These are phyloP conservation scores for Sungouiella thailandica DNA, from an alignment of 805 yeast species.

Conservation along the genomic window DNA sequence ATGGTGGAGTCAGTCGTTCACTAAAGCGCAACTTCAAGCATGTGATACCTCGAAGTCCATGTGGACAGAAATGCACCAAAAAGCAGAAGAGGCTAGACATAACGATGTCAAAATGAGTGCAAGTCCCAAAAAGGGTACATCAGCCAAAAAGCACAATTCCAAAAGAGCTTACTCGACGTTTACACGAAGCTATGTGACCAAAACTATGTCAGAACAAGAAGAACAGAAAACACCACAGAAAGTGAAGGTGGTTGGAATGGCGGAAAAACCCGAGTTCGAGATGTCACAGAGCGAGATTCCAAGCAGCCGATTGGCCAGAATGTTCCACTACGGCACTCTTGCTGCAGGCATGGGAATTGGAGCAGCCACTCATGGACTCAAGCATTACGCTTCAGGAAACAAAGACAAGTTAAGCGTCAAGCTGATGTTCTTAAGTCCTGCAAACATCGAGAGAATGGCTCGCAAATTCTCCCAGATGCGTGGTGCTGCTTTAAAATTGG, in stretches of 20 bases:
- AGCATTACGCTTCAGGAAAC: constrained; percentile 57
- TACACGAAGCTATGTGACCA: constrained; percentile 2
- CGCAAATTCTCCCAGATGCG: constrained; percentile 88
- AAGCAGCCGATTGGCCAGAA: constrained; percentile 75
- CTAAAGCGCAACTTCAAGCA: constrained; percentile 16
- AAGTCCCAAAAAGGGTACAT: not conserved
- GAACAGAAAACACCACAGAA: constrained; percentile 2
- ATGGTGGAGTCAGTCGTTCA: constrained; percentile 18
- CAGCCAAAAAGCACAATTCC: not conserved
- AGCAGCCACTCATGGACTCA: constrained; percentile 72
- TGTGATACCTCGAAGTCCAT: constrained; percentile 17
- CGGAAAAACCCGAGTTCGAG: constrained; percentile 30
- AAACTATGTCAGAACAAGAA: no score
- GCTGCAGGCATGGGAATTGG: constrained; percentile 91
- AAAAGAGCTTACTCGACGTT: not conserved
- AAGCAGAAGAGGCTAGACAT: constrained; percentile 8
- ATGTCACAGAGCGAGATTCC: constrained; percentile 74
- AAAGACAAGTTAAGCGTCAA: constrained; percentile 43
- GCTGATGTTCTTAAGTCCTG: constrained; percentile 66
- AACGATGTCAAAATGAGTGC: not conserved
- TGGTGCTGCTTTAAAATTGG: constrained; percentile 97
- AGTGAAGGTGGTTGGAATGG: constrained; percentile 14
- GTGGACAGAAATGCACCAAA: constrained; percentile 18
- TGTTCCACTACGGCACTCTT: constrained; percentile 87
- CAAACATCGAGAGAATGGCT: constrained; percentile 83